Evolutionary conservation across 805 yeast species (phyloP).

Genomic region (Spathaspora sp.): DNA sequence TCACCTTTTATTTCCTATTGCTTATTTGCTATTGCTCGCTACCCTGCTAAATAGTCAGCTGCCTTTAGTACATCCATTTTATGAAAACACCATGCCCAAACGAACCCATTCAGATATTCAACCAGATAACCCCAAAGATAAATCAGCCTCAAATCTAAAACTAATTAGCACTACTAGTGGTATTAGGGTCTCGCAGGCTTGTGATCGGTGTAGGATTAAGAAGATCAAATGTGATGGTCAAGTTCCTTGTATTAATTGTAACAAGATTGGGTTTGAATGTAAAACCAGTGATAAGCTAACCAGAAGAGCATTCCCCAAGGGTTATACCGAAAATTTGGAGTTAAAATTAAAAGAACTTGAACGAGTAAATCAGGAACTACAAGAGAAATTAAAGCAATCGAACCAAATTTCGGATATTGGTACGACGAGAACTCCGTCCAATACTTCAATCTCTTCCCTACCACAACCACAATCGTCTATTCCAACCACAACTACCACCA

Average conservation of each 20-base stretch:
- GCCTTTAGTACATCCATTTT: too few relatives aligned
- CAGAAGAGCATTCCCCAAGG: conserved; percentile 75
- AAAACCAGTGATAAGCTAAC: conserved; percentile 70
- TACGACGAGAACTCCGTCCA: background rate
- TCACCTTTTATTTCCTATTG: too few relatives aligned
- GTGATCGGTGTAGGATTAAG: conserved; percentile 76
- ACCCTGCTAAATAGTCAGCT: too few relatives aligned
- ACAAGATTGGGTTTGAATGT: conserved; percentile 62
- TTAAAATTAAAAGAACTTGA: conserved; percentile 58
- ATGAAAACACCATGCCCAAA: background rate
- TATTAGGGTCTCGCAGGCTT: conserved; percentile 69
- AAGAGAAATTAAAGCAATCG: conserved; percentile 17
- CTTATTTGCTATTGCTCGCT: too few relatives aligned
- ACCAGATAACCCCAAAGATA: conserved; percentile 7
- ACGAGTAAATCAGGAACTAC: conserved; percentile 44
- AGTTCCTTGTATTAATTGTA: conserved; percentile 68
- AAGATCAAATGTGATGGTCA: conserved; percentile 75
- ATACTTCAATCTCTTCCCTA: background rate
- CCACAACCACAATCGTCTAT: conserved; percentile 4
- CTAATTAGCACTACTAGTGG: conserved; percentile 37
- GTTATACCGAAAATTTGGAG: conserved; percentile 75
- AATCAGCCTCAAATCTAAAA: conserved; percentile 26
- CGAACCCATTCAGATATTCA: background rate
- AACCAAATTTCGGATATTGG: background rate
- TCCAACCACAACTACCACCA: conserved; percentile 6